Conservation (phyloP, 768 basidiomycete species). For the Suillus alpinus region DNA sequence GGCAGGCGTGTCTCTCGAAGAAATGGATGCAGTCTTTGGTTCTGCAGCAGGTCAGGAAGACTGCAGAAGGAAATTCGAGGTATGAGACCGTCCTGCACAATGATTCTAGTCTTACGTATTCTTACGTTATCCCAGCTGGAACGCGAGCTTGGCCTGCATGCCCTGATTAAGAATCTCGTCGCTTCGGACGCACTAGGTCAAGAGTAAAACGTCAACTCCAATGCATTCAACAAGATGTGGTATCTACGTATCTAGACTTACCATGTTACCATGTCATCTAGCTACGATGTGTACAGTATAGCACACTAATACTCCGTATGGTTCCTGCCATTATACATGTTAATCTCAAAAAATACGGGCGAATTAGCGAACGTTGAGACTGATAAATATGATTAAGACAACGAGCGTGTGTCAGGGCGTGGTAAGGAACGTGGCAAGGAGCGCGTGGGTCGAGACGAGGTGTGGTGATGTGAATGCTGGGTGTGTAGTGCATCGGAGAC, state of each 20-base stretch:
- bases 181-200: not conserved
- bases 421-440: not conserved
- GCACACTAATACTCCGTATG: not conserved
- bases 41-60: constrained; percentile 60
- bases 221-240: constrained; percentile 1
- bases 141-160: constrained; percentile 49
- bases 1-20: constrained; percentile 71
- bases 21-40: constrained; percentile 68
- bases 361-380: not conserved
- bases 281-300: not conserved
- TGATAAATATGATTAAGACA: not conserved
- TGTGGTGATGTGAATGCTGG: not conserved
- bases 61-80: constrained; percentile 47
- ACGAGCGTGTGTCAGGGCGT: not conserved
- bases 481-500: not conserved
- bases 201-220: not conserved
- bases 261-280: not conserved
- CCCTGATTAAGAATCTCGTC: constrained; percentile 40
- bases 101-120: not conserved
- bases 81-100: constrained; percentile 22
- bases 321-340: not conserved
- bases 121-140: constrained; percentile 47
- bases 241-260: not conserved
- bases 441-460: not conserved
- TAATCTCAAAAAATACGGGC: not conserved